Percentiles rank a stretch among this genome's conserved stretches.
Evolutionary conservation across 2,329 filamentous ascomycete species (phyloP).

Genomic region (Zasmidium citrigriseum): DNA sequence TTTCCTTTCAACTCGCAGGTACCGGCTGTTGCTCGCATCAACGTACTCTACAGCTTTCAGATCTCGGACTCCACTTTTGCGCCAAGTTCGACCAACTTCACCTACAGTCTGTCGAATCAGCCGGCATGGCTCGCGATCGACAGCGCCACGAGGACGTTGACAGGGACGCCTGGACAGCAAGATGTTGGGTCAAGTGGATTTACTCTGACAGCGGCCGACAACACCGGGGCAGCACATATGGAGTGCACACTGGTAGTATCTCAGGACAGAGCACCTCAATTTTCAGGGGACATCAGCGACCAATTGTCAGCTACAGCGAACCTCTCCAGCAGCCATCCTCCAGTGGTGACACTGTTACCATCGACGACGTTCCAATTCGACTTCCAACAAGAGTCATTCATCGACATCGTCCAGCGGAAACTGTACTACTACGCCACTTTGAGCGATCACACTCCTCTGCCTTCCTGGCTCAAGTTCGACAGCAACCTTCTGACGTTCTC

Average conservation of each 20-base stretch:
- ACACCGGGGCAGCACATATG: conserved; percentile 63
- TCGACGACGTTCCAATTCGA: conserved; percentile 43
- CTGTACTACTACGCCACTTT: conserved; percentile 76
- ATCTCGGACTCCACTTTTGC: conserved; percentile 75
- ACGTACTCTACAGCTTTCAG: conserved; percentile 66
- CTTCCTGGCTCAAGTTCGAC: conserved; percentile 82
- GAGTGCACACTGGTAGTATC: conserved; percentile 72
- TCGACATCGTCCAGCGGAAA: conserved; percentile 47
- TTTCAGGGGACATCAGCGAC: conserved; percentile 58
- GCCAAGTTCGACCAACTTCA: conserved; percentile 56
- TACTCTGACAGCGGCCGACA: conserved; percentile 69
- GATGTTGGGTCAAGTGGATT: conserved; percentile 64
- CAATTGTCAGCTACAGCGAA: conserved; percentile 61
- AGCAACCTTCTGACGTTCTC: conserved; percentile 63
- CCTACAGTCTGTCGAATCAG: conserved; percentile 65
- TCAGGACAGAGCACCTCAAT: conserved; percentile 53
- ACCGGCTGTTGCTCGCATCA: conserved; percentile 73
- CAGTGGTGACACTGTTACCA: conserved; percentile 51
- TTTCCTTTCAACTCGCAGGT: conserved; percentile 86
- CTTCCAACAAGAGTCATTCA: conserved; percentile 60
- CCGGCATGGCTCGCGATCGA: conserved; percentile 78
- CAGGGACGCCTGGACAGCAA: conserved; percentile 64
- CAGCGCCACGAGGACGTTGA: conserved; percentile 63
- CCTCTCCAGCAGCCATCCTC: conserved; percentile 55
- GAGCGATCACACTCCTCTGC: conserved; percentile 75